These are phyloP conservation scores for Alternaria angustiovoidea DNA, from an alignment of 2,329 filamentous ascomycete genomes.

Conservation along the genomic window DNA sequence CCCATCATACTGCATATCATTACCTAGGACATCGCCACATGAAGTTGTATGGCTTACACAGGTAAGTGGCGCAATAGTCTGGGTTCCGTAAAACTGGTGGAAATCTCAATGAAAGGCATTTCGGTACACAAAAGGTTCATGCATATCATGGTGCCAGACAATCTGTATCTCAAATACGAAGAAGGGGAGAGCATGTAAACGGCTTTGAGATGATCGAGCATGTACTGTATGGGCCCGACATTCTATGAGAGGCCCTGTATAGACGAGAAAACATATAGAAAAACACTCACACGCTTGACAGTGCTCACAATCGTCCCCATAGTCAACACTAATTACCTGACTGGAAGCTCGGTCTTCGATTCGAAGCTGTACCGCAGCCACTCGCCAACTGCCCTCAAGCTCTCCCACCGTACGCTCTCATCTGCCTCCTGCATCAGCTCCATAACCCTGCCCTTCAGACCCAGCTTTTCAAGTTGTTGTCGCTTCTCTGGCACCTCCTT, in stretches of 20 bases:
- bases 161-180: not conserved
- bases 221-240: conserved; percentile 9
- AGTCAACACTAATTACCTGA: conserved; percentile 30
- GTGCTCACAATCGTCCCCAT: not conserved
- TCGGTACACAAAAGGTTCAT: not conserved
- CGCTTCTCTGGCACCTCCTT: conserved; percentile 89
- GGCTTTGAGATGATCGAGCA: conserved; percentile 1
- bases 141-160: not conserved
- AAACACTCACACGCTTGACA: conserved; percentile 10
- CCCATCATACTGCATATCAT: not conserved
- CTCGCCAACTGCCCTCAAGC: conserved; percentile 81
- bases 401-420: conserved; percentile 92
- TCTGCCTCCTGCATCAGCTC: conserved; percentile 90
- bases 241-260: conserved; percentile 7
- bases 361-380: conserved; percentile 73
- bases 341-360: conserved; percentile 44
- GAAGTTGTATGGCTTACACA: not conserved
- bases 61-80: not conserved
- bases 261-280: conserved; percentile 3
- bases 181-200: not conserved
- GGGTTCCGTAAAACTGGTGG: not conserved
- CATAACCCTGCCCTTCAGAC: conserved; percentile 88
- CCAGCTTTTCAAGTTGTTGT: conserved; percentile 79
- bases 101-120: not conserved
- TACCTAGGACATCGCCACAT: not conserved